Evolutionary conservation across 345 rosid genomes (phyloP).

Genomic region (Cardamine chenopodiifolia): DNA sequence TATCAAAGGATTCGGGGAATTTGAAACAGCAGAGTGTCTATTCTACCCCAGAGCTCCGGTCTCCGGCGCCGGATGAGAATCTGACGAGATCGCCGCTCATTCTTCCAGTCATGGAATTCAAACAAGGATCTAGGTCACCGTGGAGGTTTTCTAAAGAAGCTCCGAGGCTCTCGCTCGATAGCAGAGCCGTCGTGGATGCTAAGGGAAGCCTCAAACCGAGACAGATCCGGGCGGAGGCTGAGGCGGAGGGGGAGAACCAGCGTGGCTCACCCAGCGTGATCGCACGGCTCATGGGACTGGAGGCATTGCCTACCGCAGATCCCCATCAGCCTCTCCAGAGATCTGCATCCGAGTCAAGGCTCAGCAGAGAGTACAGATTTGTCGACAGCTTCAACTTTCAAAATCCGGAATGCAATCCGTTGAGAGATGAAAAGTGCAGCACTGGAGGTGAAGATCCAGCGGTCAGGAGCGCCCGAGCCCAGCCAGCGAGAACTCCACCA

Average conservation of each 20-base stretch:
- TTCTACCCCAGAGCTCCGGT: conserved; percentile 54
- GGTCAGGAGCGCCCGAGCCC: conserved; percentile 47
- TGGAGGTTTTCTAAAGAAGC: conserved; percentile 92
- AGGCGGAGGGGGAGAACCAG: conserved; percentile 21
- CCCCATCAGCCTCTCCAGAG: conserved; percentile 72
- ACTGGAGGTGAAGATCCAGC: conserved; percentile 39
- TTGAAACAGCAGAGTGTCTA: conserved; percentile 40
- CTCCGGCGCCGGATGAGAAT: conserved; percentile 54
- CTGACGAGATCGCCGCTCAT: conserved; percentile 48
- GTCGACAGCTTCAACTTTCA: conserved; percentile 56
- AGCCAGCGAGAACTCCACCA: conserved; percentile 48
- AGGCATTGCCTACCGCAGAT: conserved; percentile 47
- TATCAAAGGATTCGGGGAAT: conserved; percentile 38
- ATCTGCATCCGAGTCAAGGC: conserved; percentile 94
- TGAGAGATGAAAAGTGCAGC: conserved; percentile 24
- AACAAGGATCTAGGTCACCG: conserved; percentile 54
- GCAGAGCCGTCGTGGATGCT: conserved; percentile 85
- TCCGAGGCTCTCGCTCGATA: conserved; percentile 96
- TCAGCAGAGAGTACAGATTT: conserved; percentile 63
- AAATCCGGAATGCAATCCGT: not conserved
- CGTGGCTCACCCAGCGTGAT: conserved; percentile 84
- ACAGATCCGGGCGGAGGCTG: conserved; percentile 77
- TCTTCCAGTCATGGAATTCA: conserved; percentile 57
- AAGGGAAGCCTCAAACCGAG: conserved; percentile 85
- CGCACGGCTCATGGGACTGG: conserved; percentile 94